A percentile compares a stretch with the other conserved stretches of the same genome.
These are phyloP conservation scores for Leishmania mexicana DNA, from an alignment of 208 protist genomes.

Conservation along the genomic window DNA sequence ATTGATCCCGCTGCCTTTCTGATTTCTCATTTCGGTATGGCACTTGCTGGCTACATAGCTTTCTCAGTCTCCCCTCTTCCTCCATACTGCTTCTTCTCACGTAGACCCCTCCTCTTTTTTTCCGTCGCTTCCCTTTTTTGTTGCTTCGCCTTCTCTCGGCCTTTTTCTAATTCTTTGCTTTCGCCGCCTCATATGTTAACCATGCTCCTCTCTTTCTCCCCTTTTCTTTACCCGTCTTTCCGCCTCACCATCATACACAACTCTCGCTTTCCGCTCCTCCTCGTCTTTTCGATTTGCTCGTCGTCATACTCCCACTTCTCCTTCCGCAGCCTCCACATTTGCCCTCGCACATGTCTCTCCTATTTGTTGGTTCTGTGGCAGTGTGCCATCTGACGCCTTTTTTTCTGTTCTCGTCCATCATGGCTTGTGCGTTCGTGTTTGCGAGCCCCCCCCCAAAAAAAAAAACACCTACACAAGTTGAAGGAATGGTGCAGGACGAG, in stretches of 20 bases:
- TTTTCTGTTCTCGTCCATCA: background rate
- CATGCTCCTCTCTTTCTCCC: background rate
- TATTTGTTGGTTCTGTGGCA: background rate
- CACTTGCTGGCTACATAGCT: no score
- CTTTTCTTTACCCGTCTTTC: background rate
- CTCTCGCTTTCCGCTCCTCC: background rate
- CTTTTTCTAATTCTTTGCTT: background rate
- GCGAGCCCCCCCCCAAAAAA: background rate
- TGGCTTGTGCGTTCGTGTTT: background rate
- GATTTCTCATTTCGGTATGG: background rate
- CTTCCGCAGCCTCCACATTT: background rate
- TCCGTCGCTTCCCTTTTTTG: background rate
- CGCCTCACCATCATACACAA: background rate
- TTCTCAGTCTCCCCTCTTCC: no score
- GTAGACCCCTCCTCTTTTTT: conserved; percentile 1
- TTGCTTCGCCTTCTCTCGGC: conserved; percentile 1
- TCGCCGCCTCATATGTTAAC: background rate
- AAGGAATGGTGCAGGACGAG: background rate
- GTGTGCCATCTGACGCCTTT: background rate
- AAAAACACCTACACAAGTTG: background rate
- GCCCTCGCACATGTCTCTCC: background rate
- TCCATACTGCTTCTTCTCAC: background rate
- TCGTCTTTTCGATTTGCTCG: background rate
- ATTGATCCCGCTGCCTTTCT: background rate
- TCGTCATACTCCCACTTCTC: background rate